Evolutionary conservation across 495 filamentous ascomycete genomes (phyloP), one percentile per base, ranked within the genome.

Genomic region (Xylaria castorea): DNA sequence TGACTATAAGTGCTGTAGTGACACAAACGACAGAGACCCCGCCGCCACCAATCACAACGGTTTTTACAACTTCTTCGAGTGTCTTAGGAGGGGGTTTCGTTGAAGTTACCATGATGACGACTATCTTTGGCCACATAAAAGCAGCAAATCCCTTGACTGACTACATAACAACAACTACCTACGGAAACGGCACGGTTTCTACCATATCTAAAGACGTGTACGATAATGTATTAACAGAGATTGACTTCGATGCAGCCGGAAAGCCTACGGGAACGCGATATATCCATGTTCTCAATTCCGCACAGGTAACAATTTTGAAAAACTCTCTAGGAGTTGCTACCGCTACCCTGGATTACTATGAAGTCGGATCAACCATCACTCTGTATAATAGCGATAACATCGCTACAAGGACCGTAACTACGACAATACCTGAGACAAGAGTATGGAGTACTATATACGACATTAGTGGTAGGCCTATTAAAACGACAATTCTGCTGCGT

Each of bases 341-440:
- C 0, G 68, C 68, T 12, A 78, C 75, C 22, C 14, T 73, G 34
- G 46, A 71, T 8, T 78, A 68, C 64, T 79, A 74, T 53, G 30
- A 70, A 36, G 57, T 64, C 16, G 3, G 44, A 62, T 64, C 65
- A 8, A 69, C 68, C n/a, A 6, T 58, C 3, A 64, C 73, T 18
- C 46, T 80, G 12, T 74, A 67, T 57, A 74, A 76, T 40, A 44
- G 6, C 18, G 60, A 70, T 6, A 40, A 65, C 25, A 68, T 40
- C 34, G 72, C 78, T 27, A 80, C 73, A 8, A 70, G 76, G 8
- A 80, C 76, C 0, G 22, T 30, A 25, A 73, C 55, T 7, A 68
- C 64, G 12, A 34, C 18, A 14, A 61, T 77, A 36, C 62, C 68
- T 5, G 73, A 77, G 58, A 71, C 68, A 5, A 2, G 25, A 18